Base-by-base conservation (phyloP, 2,329 filamentous ascomycete genomes). In the Colletotrichum echinochloae region DNA sequence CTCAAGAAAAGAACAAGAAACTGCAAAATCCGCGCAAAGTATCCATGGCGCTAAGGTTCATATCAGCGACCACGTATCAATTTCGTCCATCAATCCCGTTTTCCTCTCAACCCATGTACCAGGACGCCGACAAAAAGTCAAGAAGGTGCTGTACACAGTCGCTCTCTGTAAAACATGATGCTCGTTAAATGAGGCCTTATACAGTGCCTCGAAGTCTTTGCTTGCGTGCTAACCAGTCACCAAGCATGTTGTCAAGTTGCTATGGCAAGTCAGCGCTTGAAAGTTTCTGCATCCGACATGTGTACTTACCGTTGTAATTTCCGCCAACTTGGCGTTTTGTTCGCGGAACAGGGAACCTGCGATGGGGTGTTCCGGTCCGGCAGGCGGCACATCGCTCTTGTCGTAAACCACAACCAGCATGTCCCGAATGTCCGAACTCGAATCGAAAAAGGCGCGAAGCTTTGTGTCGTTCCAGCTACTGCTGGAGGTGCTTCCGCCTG, bases 331-430 rank as follows among this genome's bases (percentile, higher is more conserved):
- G 74, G 92, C 93, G 77, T 94, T 95, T 81, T 97, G 94, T 78
- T 97, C 93, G 60, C 90, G 90, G 83, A 97, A 98, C 65, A 98
- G 83, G 28, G 90, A 89, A 18, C 90, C 89, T 60, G 92, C 94
- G 54, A 97, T 86, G 0, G 95, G 95, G 79, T 98, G 95, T 67
- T 97, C 94, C n/a, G 89, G 87, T 1, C 92, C 89, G 9, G 92
- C 93, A 23, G 94, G 92, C 51, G 90, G 88, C 20, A 97, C 90
- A 70, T 95, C 93, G 18, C 90, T 92, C 79, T 95, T 97, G 81
- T 98, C 95, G 78, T 97, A 95, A 35, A 99, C 94, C 71, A 99
- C 92, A 46, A 95, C 88, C 61, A 98, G 87, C 78, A 98, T 88
- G 78, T 99, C 95, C 60, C 94, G 90, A 74, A 99, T 94, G 73